Evolutionary conservation across 2,329 filamentous ascomycete genomes (phyloP).

Genomic region (Aspergillus sp.): DNA sequence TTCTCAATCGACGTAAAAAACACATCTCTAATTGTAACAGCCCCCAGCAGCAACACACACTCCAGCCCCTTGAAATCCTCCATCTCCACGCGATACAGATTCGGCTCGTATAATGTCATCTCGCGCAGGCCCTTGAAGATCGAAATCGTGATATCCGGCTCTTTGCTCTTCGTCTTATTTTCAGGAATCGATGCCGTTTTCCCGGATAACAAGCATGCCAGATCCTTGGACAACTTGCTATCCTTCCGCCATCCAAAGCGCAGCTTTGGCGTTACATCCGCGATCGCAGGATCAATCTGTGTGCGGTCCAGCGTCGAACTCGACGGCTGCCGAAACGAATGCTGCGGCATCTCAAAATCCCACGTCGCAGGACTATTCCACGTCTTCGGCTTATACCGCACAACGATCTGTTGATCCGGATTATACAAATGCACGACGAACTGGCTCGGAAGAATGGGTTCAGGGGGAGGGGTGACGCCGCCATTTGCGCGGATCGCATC

Average conservation of each 20-base stretch:
- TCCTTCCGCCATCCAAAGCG: conserved; percentile 87
- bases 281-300: conserved; percentile 53
- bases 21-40: conserved; percentile 55
- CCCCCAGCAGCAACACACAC: conserved; percentile 62
- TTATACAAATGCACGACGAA: conserved; percentile 91
- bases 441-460: conserved; percentile 66
- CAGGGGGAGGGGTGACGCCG: conserved; percentile 57
- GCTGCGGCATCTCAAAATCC: conserved; percentile 88
- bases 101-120: conserved; percentile 87
- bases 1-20: conserved; percentile 61
- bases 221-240: conserved; percentile 74
- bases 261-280: conserved; percentile 60
- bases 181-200: conserved; percentile 57
- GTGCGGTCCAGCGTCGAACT: conserved; percentile 70
- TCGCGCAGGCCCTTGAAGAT: conserved; percentile 71
- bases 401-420: conserved; percentile 72
- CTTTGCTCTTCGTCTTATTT: conserved; percentile 69
- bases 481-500: conserved; percentile 69
- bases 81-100: conserved; percentile 80
- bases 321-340: conserved; percentile 74
- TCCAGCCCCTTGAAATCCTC: conserved; percentile 93
- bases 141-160: conserved; percentile 92
- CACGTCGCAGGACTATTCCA: conserved; percentile 77
- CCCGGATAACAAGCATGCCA: conserved; percentile 81
- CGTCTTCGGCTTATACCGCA: conserved; percentile 62